Conservation (phyloP, 176 grass and related monocot species). For the Rhynchospora breviuscula region DNA sequence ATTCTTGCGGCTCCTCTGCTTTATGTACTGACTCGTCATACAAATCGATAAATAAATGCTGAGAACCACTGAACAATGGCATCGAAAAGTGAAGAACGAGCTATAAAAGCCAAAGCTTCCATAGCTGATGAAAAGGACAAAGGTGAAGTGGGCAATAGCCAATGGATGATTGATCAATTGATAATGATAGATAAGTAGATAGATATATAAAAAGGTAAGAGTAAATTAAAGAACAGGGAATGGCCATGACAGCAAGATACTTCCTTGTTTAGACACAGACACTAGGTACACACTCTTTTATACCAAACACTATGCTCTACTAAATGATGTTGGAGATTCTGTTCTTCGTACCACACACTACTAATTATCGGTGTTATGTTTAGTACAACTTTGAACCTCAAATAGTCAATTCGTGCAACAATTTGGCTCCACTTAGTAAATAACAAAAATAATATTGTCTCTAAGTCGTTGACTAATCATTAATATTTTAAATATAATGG, state of each 20-base stretch:
- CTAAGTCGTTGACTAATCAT: neutral
- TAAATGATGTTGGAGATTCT: neutral
- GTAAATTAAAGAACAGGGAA: neutral
- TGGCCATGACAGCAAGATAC: neutral
- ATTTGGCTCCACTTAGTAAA: neutral
- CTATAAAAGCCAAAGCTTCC: slow-evolving; percentile 5
- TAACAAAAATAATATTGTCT: no score
- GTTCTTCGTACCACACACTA: neutral
- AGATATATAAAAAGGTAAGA: neutral
- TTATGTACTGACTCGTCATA: neutral
- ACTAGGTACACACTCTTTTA: neutral
- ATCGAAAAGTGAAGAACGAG: neutral
- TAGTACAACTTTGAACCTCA: neutral
- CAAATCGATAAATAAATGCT: neutral
- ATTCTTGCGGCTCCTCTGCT: neutral
- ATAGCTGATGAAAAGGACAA: slow-evolving; percentile 11
- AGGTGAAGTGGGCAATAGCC: neutral
- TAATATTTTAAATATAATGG: neutral
- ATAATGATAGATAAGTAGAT: neutral
- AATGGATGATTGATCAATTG: neutral
- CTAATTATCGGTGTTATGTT: neutral
- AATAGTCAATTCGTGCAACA: neutral
- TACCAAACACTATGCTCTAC: neutral
- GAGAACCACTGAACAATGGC: neutral
- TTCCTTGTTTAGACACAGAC: neutral